Evolutionary conservation across 2,329 filamentous ascomycete species (phyloP).

Genomic region (Biscogniauxia sp.): DNA sequence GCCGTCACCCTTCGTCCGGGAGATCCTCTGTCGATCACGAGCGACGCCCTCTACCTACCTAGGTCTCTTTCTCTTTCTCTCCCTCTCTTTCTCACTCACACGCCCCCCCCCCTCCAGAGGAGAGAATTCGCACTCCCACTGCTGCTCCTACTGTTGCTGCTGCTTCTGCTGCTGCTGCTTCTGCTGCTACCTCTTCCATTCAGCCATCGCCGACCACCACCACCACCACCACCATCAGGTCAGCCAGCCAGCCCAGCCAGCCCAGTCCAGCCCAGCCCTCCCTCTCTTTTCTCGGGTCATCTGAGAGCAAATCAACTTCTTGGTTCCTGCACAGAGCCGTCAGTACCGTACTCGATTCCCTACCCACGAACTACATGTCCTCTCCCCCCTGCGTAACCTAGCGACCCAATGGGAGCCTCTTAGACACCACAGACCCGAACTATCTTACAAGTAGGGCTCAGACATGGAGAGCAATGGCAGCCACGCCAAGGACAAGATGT

Average conservation of each 20-base stretch:
- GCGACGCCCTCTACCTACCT: slow-evolving; percentile 11
- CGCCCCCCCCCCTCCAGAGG: slow-evolving; percentile 1
- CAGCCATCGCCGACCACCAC: background rate
- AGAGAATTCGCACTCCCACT: background rate
- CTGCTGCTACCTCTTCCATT: background rate
- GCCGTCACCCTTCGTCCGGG: slow-evolving; percentile 15
- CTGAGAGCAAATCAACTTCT: slow-evolving; percentile 28
- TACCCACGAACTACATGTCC: slow-evolving; percentile 40
- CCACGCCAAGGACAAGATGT: slow-evolving; percentile 39
- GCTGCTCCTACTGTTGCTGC: background rate
- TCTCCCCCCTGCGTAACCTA: slow-evolving; percentile 41
- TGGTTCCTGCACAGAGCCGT: slow-evolving; percentile 42
- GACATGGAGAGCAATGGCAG: slow-evolving; percentile 34
- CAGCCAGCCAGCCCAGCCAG: background rate
- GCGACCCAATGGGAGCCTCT: slow-evolving; percentile 42
- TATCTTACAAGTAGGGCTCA: slow-evolving; percentile 28
- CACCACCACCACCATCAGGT: background rate
- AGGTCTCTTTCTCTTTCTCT: slow-evolving; percentile 3
- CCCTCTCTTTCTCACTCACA: slow-evolving; percentile 13
- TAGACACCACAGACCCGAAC: slow-evolving; percentile 36
- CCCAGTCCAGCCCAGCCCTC: too few species aligned
- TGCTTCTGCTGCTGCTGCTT: background rate
- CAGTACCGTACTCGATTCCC: slow-evolving; percentile 35
- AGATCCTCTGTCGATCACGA: slow-evolving; percentile 28
- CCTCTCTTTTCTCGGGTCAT: slow-evolving; percentile 14